Evolutionary conservation across 129 eudicot genomes (phyloP).

Genomic region (Helianthus annuus): HanXRQr2.0-SUNRISE NC_035449.2:20418225-20418724

Average conservation of each 20-base stretch:
- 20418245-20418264: conserved; percentile 55
- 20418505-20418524: conserved; percentile 55
- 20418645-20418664: conserved; percentile 56
- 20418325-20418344: conserved; percentile 55
- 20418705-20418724: too few species aligned
- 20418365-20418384: background rate
- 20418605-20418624: conserved; percentile 57
- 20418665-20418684: too few species aligned
- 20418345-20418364: background rate
- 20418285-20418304: conserved; percentile 70
- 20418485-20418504: conserved; percentile 50
- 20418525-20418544: conserved; percentile 27
- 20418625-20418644: conserved; percentile 62
- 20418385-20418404: background rate
- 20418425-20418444: conserved; percentile 49
- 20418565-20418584: conserved; percentile 36
- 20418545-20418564: conserved; percentile 32
- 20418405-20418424: conserved; percentile 35
- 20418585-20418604: conserved; percentile 71
- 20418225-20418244: background rate
- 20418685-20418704: background rate
- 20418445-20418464: conserved; percentile 43
- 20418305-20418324: conserved; percentile 88
- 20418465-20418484: conserved; percentile 52
- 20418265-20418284: conserved; percentile 63